Percentiles rank a stretch among this genome's conserved stretches.
Conservation (phyloP, 352 stramenopile genomes). For the Phytophthora hibernalis region DNA sequence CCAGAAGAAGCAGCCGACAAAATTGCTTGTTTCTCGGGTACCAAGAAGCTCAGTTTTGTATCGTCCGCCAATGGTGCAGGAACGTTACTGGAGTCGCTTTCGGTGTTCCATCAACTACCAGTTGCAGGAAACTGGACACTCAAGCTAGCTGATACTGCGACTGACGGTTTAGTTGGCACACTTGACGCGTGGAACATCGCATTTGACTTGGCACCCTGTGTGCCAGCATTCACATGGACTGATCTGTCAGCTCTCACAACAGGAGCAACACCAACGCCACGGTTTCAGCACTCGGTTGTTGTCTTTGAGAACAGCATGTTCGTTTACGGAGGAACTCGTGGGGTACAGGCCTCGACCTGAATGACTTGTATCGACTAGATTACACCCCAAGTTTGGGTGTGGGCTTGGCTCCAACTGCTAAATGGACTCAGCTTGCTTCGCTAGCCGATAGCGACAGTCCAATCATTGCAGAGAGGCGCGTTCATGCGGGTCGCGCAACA, state of each 20-base stretch:
- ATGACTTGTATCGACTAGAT: slow-evolving; percentile 72
- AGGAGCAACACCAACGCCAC: slow-evolving; percentile 49
- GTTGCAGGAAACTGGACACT: slow-evolving; percentile 69
- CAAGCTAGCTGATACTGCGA: slow-evolving; percentile 47
- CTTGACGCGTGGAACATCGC: slow-evolving; percentile 61
- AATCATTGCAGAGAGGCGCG: slow-evolving; percentile 32
- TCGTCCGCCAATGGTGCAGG: slow-evolving; percentile 19
- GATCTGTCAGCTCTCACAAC: slow-evolving; percentile 41
- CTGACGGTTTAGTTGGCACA: slow-evolving; percentile 49
- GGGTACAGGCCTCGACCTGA: slow-evolving; percentile 39
- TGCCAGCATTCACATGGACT: slow-evolving; percentile 63
- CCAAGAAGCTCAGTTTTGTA: slow-evolving; percentile 42
- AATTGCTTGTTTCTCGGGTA: slow-evolving; percentile 33
- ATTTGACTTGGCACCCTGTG: slow-evolving; percentile 62
- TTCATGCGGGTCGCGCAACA: slow-evolving; percentile 40
- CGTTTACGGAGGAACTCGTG: slow-evolving; percentile 60
- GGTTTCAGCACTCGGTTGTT: slow-evolving; percentile 70
- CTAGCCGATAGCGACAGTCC: slow-evolving; percentile 32
- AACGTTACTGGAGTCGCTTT: slow-evolving; percentile 54
- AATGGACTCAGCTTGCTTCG: slow-evolving; percentile 55
- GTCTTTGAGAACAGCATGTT: slow-evolving; percentile 73
- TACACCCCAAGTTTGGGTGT: slow-evolving; percentile 40
- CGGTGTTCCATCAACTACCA: slow-evolving; percentile 63
- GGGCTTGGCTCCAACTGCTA: slow-evolving; percentile 21
- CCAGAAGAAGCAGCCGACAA: slow-evolving; percentile 48